Base-by-base conservation (phyloP, 2,329 filamentous ascomycete species). In the Huntiella moniliformis region DNA sequence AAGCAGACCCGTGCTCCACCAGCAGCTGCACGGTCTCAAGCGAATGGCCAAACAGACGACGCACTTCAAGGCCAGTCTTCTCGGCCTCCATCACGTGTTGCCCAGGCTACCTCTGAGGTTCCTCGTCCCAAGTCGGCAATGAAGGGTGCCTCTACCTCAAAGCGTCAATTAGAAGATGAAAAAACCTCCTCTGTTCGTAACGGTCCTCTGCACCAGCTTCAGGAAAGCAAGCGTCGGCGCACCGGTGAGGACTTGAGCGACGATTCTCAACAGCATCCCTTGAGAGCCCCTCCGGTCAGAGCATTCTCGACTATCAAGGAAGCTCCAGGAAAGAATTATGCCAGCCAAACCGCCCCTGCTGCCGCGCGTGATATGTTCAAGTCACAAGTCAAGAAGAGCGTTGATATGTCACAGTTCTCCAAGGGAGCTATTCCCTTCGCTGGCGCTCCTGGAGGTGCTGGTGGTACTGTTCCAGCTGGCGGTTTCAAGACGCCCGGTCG, bases 391-490 rank as follows among this genome's bases (percentile, higher is more conserved):
- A 31, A 35, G 12, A 36, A 40, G 6, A n/a, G 38, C 18, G 66
- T 86, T 56, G 84, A 91, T 54, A 86, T 88, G 74, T 74, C 80
- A n/a, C 82, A 88, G 57, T 78, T 88, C 50, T 82, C 84, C 5
- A 93, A 82, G 61, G 82, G 77, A n/a, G 77, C 81, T 22, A 95
- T 95, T 53, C 82, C 85, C 2, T 95, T 95, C 57, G 85, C 85
- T 5, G 38, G 16, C 17, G 44, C 40, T 33, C 15, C 42, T 7
- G 41, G n/a, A 5, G 41, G 70, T 5, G 75, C 70, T 10, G 32
- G 12, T 22, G 32, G 16, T 5, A 13, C 32, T 12, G 33, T 31
- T 8, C 46, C 70, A 6, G 63, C 66, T 28, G 70, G 60, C 12
- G 60, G 63, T 68, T n/a, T 73, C 63, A 86, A 86, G 66, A 82